Conservation (phyloP, 1,284 basidiomycete genomes). For the Marasmius sp. region DNA sequence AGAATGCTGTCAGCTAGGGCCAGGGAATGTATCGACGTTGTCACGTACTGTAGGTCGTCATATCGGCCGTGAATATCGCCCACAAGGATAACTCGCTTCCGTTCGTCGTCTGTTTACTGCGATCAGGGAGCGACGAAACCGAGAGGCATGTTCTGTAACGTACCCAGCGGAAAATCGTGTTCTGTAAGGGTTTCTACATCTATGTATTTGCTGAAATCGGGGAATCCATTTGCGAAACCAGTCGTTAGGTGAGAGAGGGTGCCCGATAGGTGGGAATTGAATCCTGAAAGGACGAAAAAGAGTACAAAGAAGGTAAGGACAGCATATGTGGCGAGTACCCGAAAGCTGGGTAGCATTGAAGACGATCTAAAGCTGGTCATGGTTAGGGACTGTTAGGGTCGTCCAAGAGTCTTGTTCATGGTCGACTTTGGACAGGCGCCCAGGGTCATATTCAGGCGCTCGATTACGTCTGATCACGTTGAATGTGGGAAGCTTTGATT, state of each 20-base stretch:
- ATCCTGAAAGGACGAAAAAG: conserved; percentile 36
- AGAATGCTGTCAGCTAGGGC: conserved; percentile 1
- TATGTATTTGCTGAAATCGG: conserved; percentile 57
- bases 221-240: conserved; percentile 31
- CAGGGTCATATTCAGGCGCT: no score
- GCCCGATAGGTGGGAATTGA: conserved; percentile 14
- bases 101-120: conserved; percentile 41
- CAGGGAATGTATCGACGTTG: not conserved
- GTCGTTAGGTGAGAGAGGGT: conserved; percentile 9
- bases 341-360: conserved; percentile 3
- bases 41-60: conserved; percentile 60
- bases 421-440: no score
- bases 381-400: conserved; percentile 8
- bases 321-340: conserved; percentile 13
- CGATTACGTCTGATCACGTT: no score
- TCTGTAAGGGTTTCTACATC: conserved; percentile 39
- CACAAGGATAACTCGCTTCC: conserved; percentile 66
- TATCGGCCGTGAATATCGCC: conserved; percentile 88
- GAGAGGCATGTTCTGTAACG: not conserved
- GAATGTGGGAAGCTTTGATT: no score
- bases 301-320: conserved; percentile 41
- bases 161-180: conserved; percentile 56
- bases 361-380: conserved; percentile 1
- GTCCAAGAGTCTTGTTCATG: not conserved
- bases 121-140: conserved; percentile 1